These are phyloP conservation scores for Leccinum variicolor DNA, from an alignment of 768 basidiomycete species.

Conservation along the genomic window DNA sequence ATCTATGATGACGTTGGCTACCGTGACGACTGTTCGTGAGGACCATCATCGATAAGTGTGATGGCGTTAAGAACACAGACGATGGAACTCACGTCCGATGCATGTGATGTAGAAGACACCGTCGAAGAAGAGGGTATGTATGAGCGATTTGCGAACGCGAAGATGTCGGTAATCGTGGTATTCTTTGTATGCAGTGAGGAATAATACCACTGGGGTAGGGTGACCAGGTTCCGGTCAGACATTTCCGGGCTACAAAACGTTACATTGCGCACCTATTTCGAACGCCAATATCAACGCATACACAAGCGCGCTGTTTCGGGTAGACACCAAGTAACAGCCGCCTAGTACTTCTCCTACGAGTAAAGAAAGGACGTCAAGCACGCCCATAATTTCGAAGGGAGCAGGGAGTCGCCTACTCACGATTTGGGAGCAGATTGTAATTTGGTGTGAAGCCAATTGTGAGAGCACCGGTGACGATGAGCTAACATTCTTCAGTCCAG, in stretches of 20 bases:
- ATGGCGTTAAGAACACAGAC: no score
- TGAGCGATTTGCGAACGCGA: not conserved
- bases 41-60: not conserved
- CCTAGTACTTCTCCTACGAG: not conserved
- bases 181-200: not conserved
- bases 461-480: not conserved
- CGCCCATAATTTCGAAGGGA: no score
- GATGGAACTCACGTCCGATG: not conserved
- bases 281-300: not conserved
- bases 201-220: not conserved
- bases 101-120: not conserved
- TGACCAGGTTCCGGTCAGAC: no score
- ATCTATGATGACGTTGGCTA: not conserved
- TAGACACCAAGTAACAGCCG: not conserved
- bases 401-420: not conserved
- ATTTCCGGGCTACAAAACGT: no score
- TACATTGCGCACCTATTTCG: not conserved
- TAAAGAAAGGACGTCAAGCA: not conserved
- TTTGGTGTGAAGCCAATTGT: not conserved
- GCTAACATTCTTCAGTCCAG: not conserved
- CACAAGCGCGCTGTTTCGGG: not conserved
- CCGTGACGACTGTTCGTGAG: not conserved
- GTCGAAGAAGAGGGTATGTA: not conserved
- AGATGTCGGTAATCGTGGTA: not conserved
- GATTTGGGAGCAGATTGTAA: not conserved